phyloP scores from a whole-genome alignment of 169 alveolate species.

The Amoebophrya sp. region DNA sequence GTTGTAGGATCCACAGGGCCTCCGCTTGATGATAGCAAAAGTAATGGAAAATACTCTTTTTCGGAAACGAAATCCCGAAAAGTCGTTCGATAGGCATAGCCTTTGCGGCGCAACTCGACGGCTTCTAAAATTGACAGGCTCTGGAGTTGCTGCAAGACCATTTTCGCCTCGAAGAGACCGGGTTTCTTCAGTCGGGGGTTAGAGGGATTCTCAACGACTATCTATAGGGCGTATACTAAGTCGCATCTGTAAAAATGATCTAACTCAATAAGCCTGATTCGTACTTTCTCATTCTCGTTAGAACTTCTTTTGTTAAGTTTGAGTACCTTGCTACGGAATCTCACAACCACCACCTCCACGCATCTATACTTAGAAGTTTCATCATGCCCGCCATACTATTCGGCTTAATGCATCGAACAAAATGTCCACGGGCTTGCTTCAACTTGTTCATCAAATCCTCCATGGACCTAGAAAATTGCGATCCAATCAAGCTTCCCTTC shows the following conservation, averaged over 20 bases:
- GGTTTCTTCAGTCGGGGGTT: background rate
- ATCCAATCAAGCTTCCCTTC: background rate
- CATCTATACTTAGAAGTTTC: too few species aligned
- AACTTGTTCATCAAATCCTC: background rate
- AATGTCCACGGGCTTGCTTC: conserved; percentile 10
- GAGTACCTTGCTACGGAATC: too few species aligned
- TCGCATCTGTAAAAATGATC: too few species aligned
- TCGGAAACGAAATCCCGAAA: conserved; percentile 9
- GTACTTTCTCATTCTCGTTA: too few species aligned
- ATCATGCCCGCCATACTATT: too few species aligned
- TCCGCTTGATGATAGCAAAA: background rate
- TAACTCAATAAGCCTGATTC: too few species aligned
- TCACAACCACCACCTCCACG: too few species aligned
- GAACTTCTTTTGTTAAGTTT: too few species aligned
- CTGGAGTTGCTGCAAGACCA: background rate
- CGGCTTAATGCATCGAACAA: conserved; percentile 15
- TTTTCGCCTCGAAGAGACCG: background rate
- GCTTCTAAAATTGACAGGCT: background rate
- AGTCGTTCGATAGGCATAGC: background rate
- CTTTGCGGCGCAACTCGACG: background rate
- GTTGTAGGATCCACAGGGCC: background rate
- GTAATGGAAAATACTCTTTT: background rate
- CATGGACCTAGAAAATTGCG: background rate
- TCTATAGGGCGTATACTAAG: too few species aligned
- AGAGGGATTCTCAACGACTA: too few species aligned